Evolutionary conservation across 2,329 filamentous ascomycete genomes (phyloP), one percentile per base, ranked within the genome.

Genomic region (Myriosclerotinia curreyana): DNA sequence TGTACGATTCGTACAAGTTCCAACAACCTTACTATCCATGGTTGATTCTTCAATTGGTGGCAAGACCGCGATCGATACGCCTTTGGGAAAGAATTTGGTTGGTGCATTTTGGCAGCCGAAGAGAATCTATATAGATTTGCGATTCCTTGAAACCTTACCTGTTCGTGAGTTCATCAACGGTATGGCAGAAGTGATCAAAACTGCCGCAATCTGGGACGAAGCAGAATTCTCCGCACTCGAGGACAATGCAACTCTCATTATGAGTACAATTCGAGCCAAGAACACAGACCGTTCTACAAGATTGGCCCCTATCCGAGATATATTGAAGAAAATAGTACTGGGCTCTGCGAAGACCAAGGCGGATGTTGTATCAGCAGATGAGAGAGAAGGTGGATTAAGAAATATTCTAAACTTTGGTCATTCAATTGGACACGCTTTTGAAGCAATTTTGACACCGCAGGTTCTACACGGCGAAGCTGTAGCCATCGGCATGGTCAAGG

Each of bases 151-250:
- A 75, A 96, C 92, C 0, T 81, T 99, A 25, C 93, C 94, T 0
- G 87, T 89, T 69, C 84, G 95, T 69, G 94, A 99, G 77, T 94
- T 99, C 74, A 92, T 97, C 77, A 99, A 99, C 76, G 95, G 95
- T 66, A 97, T 99, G 94, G 95, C 94, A 34, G 95, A 99, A 79
- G 94, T 99, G 38, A 84, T 97, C 75, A 97, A 97, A 84, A 99
- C 95, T 4, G 95, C 95, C 3, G 95, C 95, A 62, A 98, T 99
- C 71, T 97, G 94, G 86, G 86, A 96, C 72, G 92, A 96, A 76
- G 78, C 82, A 12, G 94, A 97, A 74, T 99, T 99, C 75, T 83
- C 88, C 51, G 79, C 89, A 15, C 81, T 99, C 22, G 95, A 99
- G 75, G 82, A 89, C 69, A 91, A 95, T 71, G 92, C 93, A 1